phyloP scores from a whole-genome alignment of 176 grass and related monocot species.

The Hordeum vulgare region DNA sequence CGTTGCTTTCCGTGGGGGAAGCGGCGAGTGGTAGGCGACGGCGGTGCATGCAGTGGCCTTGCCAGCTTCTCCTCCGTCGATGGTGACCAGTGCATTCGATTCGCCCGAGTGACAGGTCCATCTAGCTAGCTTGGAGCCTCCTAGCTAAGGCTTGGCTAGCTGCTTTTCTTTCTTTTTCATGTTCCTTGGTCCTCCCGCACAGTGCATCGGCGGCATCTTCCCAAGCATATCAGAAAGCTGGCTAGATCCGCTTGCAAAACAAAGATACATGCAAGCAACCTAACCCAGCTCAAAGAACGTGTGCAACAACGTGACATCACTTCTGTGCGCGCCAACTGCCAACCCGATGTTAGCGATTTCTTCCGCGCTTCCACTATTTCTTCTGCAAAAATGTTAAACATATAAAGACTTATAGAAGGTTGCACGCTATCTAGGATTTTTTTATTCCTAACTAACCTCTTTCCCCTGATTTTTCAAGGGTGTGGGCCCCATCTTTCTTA shows the following conservation, averaged over 20 bases:
- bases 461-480: too few relatives aligned
- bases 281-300: not conserved
- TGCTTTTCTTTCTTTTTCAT: not conserved
- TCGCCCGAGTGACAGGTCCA: not conserved
- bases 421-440: too few relatives aligned
- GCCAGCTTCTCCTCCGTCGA: not conserved
- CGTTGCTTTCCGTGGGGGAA: constrained; percentile 2
- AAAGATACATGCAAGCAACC: not conserved
- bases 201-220: not conserved
- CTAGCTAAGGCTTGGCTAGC: too few relatives aligned
- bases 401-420: too few relatives aligned
- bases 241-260: not conserved
- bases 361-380: too few relatives aligned
- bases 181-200: not conserved
- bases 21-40: constrained; percentile 44
- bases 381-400: too few relatives aligned
- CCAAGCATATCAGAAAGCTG: not conserved
- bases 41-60: not conserved
- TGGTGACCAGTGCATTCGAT: not conserved
- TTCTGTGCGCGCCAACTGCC: too few relatives aligned
- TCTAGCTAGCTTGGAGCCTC: not conserved
- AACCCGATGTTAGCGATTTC: too few relatives aligned
- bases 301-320: too few relatives aligned
- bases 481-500: too few relatives aligned
- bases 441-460: too few relatives aligned